A percentile compares a stretch with the other conserved stretches of the same genome.
These are phyloP conservation scores for Neurospora sp. DNA, from an alignment of 495 filamentous ascomycete species.

Conservation along the genomic window DNA sequence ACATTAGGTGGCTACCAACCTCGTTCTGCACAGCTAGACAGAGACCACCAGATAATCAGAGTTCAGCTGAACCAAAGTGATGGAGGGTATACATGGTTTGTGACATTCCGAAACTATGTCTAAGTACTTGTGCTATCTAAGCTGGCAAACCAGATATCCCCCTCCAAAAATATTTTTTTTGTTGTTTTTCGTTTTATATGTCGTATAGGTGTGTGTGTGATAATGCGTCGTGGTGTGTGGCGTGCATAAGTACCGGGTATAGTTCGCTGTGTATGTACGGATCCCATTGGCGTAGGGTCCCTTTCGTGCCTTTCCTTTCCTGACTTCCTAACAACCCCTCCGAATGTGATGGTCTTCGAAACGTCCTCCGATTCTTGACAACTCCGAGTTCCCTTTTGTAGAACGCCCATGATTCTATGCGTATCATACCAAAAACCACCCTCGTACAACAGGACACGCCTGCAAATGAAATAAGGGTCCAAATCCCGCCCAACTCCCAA, in stretches of 20 bases:
- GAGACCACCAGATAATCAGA: background rate
- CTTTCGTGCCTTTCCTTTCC: background rate
- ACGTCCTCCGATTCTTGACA: background rate
- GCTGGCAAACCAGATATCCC: conserved; percentile 10
- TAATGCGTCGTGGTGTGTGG: background rate
- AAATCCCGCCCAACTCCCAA: conserved; percentile 8
- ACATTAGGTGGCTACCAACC: background rate
- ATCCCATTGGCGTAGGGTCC: background rate
- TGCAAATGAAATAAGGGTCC: background rate
- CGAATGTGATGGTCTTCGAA: background rate
- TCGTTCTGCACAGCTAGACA: background rate
- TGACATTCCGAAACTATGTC: conserved; percentile 19
- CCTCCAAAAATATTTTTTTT: conserved; percentile 11
- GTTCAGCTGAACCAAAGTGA: background rate
- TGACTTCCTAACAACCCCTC: background rate
- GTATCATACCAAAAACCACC: background rate
- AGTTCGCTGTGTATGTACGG: background rate
- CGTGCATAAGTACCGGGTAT: background rate
- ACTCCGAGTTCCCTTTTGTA: background rate
- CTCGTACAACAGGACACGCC: background rate
- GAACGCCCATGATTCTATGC: background rate
- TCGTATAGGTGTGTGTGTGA: background rate
- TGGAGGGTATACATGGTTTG: conserved; percentile 5
- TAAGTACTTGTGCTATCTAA: conserved; percentile 1
- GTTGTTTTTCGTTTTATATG: conserved; percentile 4